A percentile compares a stretch with the other conserved stretches of the same genome.
Evolutionary conservation across 2,329 filamentous ascomycete genomes (phyloP).

Genomic region (Sporothrix brasiliensis): DNA sequence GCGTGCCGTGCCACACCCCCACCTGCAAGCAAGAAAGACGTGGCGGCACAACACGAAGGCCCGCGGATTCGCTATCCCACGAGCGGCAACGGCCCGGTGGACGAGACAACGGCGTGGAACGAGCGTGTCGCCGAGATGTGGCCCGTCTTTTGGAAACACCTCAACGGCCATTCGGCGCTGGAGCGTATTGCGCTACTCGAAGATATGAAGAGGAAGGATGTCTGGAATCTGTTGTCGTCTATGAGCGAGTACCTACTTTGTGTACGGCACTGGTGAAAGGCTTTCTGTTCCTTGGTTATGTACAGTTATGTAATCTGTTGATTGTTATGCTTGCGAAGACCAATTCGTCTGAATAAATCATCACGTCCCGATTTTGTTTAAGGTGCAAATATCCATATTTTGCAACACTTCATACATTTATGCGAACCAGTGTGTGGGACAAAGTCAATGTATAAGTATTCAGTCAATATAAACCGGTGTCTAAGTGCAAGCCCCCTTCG

Average conservation of each 20-base stretch:
- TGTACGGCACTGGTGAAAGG: conserved; percentile 67
- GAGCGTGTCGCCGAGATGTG: conserved; percentile 67
- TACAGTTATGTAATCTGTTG: neutral
- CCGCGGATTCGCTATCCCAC: conserved; percentile 2
- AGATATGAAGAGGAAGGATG: conserved; percentile 81
- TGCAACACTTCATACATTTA: too few species aligned
- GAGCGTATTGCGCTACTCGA: conserved; percentile 87
- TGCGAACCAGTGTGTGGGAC: neutral
- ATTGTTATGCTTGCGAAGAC: neutral
- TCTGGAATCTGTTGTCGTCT: conserved; percentile 66
- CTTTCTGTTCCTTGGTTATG: neutral
- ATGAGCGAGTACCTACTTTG: conserved; percentile 70
- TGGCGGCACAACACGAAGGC: conserved; percentile 16
- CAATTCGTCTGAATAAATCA: neutral
- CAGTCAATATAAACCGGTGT: neutral
- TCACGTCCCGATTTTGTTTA: neutral
- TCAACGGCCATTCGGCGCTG: conserved; percentile 81
- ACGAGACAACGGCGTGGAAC: conserved; percentile 45
- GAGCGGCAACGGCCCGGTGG: neutral
- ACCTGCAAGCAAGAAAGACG: conserved; percentile 32
- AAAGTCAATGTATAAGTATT: neutral
- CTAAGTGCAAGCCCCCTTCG: neutral
- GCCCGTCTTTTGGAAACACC: conserved; percentile 77
- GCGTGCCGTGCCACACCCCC: conserved; percentile 35
- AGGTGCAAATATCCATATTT: neutral